A percentile compares a stretch with the other conserved stretches of the same genome.
Conservation (phyloP, 768 basidiomycete species). For the Mycena epipterygia region DNA sequence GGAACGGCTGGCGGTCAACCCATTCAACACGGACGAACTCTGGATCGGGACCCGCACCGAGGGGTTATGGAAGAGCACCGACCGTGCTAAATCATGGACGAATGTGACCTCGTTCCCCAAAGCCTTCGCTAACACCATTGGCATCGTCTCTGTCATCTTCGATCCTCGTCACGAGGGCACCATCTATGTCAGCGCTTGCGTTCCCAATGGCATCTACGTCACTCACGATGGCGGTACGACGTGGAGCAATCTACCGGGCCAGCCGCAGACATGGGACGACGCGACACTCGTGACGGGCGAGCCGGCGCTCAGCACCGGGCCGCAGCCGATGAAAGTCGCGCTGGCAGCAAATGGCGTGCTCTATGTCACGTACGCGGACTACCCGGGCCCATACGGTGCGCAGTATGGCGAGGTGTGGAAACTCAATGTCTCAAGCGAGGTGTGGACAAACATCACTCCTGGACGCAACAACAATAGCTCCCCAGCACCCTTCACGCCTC, state of each 20-base stretch:
- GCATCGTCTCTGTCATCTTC: slow-evolving; percentile 16
- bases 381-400: slow-evolving; percentile 14
- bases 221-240: slow-evolving; percentile 12
- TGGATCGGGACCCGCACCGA: slow-evolving; percentile 16
- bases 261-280: slow-evolving; percentile 16
- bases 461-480: slow-evolving; percentile 12
- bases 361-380: slow-evolving; percentile 15
- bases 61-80: slow-evolving; percentile 16
- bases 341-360: slow-evolving; percentile 16
- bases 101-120: slow-evolving; percentile 14
- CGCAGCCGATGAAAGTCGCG: slow-evolving; percentile 17
- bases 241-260: slow-evolving; percentile 13
- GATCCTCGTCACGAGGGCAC: slow-evolving; percentile 17
- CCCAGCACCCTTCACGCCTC: slow-evolving; percentile 14
- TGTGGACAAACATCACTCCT: slow-evolving; percentile 15
- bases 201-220: slow-evolving; percentile 17
- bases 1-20: slow-evolving; percentile 17
- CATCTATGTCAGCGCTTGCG: slow-evolving; percentile 16
- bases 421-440: slow-evolving; percentile 10
- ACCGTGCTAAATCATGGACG: slow-evolving; percentile 14
- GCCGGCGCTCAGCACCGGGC: slow-evolving; percentile 15
- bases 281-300: slow-evolving; percentile 15
- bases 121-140: slow-evolving; percentile 14
- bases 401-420: slow-evolving; percentile 16
- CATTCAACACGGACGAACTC: slow-evolving; percentile 16